Evolutionary conservation across 306 rosid species (phyloP).

Genomic region (Dalbergia cultrata): DNA sequence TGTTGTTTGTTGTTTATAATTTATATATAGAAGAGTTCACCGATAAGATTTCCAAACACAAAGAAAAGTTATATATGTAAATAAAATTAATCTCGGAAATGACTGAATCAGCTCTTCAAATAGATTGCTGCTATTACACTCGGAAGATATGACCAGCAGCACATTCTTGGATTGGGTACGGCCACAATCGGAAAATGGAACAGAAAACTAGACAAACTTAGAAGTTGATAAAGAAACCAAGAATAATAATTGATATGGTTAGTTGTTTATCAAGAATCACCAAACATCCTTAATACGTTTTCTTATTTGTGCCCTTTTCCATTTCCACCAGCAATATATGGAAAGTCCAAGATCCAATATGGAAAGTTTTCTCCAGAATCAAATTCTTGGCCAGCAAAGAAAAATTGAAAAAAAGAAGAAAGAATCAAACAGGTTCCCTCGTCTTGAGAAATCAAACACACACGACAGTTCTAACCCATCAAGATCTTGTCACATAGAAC

Average conservation of each 20-base stretch:
- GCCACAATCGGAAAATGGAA: neutral
- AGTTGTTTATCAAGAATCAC: constrained; percentile 17
- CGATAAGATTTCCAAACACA: neutral
- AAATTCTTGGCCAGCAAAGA: constrained; percentile 26
- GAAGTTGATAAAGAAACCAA: neutral
- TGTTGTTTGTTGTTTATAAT: neutral
- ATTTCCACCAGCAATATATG: neutral
- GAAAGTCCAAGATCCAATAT: constrained; percentile 42
- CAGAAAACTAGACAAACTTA: neutral
- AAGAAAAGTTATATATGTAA: neutral
- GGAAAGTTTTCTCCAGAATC: neutral
- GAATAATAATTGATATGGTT: neutral
- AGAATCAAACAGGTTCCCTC: constrained; percentile 15
- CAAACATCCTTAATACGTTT: neutral
- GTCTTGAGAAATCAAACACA: neutral
- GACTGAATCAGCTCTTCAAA: constrained; percentile 4
- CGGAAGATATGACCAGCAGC: constrained; percentile 7
- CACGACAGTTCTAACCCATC: neutral
- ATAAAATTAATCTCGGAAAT: neutral
- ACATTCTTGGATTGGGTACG: neutral
- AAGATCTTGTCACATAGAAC: constrained; percentile 48
- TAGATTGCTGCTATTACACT: constrained; percentile 19
- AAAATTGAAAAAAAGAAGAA: neutral
- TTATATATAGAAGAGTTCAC: neutral
- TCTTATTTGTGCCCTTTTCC: neutral